A percentile compares a stretch with the other conserved stretches of the same genome.
These are phyloP conservation scores for Aureobasidium namibiae DNA, from an alignment of 2,329 filamentous ascomycete genomes.

Conservation along the genomic window DNA sequence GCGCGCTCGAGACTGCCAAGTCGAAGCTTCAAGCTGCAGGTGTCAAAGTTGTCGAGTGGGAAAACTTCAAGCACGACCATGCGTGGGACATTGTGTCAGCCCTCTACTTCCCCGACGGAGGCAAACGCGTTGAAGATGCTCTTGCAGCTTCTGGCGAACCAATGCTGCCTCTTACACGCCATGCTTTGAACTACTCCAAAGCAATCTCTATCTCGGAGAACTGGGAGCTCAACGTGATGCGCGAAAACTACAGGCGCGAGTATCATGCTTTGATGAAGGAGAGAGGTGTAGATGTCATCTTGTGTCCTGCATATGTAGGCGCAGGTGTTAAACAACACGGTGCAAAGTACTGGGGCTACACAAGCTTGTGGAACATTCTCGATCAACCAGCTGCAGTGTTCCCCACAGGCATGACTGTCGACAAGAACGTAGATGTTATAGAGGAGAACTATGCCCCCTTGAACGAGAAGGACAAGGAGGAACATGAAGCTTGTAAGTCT, in stretches of 20 bases:
- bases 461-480: conserved; percentile 7
- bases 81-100: conserved; percentile 41
- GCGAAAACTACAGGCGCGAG: conserved; percentile 33
- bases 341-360: conserved; percentile 26
- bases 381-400: conserved; percentile 23
- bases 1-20: conserved; percentile 24
- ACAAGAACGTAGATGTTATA: neutral
- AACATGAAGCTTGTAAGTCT: conserved; percentile 22
- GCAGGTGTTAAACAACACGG: conserved; percentile 24
- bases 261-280: conserved; percentile 29
- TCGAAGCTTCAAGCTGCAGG: conserved; percentile 13
- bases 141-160: conserved; percentile 35
- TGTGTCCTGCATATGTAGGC: conserved; percentile 29
- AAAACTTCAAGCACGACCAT: conserved; percentile 41
- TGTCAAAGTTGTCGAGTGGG: conserved; percentile 36
- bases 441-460: neutral
- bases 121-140: conserved; percentile 34
- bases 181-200: conserved; percentile 2
- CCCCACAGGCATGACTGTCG: conserved; percentile 16
- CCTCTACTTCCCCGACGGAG: conserved; percentile 55
- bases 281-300: conserved; percentile 28
- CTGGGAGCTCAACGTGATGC: conserved; percentile 15
- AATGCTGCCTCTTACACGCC: neutral
- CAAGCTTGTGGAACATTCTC: conserved; percentile 6
- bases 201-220: conserved; percentile 4